Conservation (phyloP, 768 basidiomycete species). For the Rhizopogon vesiculosus region DNA sequence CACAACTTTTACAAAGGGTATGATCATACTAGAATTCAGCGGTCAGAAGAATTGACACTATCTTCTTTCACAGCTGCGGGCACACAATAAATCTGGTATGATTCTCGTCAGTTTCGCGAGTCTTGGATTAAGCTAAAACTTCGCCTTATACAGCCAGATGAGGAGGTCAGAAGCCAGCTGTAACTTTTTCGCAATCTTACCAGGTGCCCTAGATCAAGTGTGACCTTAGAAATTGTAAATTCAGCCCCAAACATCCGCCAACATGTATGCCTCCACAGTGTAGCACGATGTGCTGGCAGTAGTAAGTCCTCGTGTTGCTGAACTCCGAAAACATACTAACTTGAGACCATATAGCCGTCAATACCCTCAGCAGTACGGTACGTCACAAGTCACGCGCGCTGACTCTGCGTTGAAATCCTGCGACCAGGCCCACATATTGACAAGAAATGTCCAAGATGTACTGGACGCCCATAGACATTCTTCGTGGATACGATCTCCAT, state of each 20-base stretch:
- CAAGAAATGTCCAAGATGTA: constrained; percentile 52
- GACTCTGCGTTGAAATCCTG: constrained; percentile 1
- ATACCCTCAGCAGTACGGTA: constrained; percentile 64
- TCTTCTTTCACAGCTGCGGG: constrained; percentile 39
- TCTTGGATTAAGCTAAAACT: background rate
- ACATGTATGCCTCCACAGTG: constrained; percentile 49
- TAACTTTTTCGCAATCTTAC: background rate
- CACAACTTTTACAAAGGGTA: constrained; percentile 51
- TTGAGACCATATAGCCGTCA: constrained; percentile 38
- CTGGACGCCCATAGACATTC: constrained; percentile 6
- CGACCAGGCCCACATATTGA: constrained; percentile 54
- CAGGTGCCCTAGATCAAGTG: constrained; percentile 52
- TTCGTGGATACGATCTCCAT: background rate
- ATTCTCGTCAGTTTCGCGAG: constrained; percentile 4
- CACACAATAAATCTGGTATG: constrained; percentile 47
- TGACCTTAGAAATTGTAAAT: constrained; percentile 54
- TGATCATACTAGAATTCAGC: constrained; percentile 14
- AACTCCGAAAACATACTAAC: constrained; percentile 7
- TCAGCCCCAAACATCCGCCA: constrained; percentile 52
- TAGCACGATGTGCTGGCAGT: constrained; percentile 62
- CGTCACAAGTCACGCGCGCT: constrained; percentile 9
- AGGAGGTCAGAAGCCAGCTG: constrained; percentile 37
- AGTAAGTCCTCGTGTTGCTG: constrained; percentile 38
- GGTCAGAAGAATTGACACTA: constrained; percentile 1
- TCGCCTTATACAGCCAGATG: constrained; percentile 42